Conservation (phyloP, 495 filamentous ascomycete genomes). For the Xanthoparmelia taractica region DNA sequence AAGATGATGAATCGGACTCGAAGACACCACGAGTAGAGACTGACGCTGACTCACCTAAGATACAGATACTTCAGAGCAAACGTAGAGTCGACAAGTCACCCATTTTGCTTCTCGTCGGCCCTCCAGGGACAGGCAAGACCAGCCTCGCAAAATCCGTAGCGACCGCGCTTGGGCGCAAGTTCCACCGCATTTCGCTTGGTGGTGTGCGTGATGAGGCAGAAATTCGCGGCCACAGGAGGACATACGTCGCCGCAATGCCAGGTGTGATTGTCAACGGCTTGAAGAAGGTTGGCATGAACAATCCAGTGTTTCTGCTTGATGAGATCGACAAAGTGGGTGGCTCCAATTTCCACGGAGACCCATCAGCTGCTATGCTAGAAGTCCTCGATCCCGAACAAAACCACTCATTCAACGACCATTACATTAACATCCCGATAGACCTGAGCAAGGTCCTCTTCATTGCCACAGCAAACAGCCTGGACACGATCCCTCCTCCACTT, state of each 20-base stretch:
- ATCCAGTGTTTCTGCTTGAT: slow-evolving; percentile 93
- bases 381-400: slow-evolving; percentile 98
- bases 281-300: slow-evolving; percentile 92
- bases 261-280: slow-evolving; percentile 89
- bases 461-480: slow-evolving; percentile 92
- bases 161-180: slow-evolving; percentile 84
- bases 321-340: slow-evolving; percentile 98
- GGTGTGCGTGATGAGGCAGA: slow-evolving; percentile 96
- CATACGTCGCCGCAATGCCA: slow-evolving; percentile 98
- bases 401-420: slow-evolving; percentile 89
- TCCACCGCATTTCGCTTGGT: slow-evolving; percentile 94
- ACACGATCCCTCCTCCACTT: slow-evolving; percentile 91
- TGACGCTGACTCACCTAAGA: slow-evolving; percentile 47
- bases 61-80: slow-evolving; percentile 63
- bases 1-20: slow-evolving; percentile 21
- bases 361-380: slow-evolving; percentile 97
- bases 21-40: slow-evolving; percentile 35
- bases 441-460: slow-evolving; percentile 96
- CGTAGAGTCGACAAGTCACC: slow-evolving; percentile 89
- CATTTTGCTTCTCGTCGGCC: slow-evolving; percentile 87
- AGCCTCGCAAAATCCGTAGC: slow-evolving; percentile 91
- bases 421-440: slow-evolving; percentile 93
- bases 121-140: slow-evolving; percentile 95
- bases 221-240: slow-evolving; percentile 90
- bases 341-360: slow-evolving; percentile 90